Evolutionary conservation across 1,284 basidiomycete genomes (phyloP), one percentile per base, ranked within the genome.

Genomic region (Puccinia triticina): DNA sequence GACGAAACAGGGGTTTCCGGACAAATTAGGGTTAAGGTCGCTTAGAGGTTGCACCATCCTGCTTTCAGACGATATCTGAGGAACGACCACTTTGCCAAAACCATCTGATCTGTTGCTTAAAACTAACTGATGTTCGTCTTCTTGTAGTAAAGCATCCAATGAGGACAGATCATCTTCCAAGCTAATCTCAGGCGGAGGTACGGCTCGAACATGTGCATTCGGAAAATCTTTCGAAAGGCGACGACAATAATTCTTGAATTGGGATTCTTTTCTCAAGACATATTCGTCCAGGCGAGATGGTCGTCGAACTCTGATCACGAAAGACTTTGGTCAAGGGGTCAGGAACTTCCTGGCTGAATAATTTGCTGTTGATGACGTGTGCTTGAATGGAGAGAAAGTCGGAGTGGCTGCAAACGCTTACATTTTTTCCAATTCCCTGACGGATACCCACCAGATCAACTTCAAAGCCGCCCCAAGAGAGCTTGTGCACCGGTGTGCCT

Each of bases 391-490:
- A 43, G 11, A 53, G 37, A 37, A 43, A 69, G 23, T 26, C 34
- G 21, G 21, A 40, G 77, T 16, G n/a, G 37, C 29, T 37, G 26
- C 16, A 23, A 71, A 40, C 11, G 83, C 84, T 46, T 34, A 85
- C 84, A 29, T 84, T 82, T 26, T 69, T 82, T 61, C 83, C 77
- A 18, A 83, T 43, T 2, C 67, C 69, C 46, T 66, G 84, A 29
- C 84, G 80, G 0, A 84, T 71, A 26, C 84, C 84, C 10, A 85
- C 84, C 0, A 85, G 48, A 72, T 85, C 85, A 1, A 79, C 83
- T 74, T 85, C 85, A 76, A 85, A 85, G 0, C 85, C 85, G n/a
- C 85, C 85, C 83, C 84, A 85, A 57, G 80, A 76, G 48, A 85
- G 73, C 59, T 80, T 69, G 48, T 85, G 83, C 26, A 84, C 83